These are phyloP conservation scores for Xylariaceae sp. DNA, from an alignment of 2,329 filamentous ascomycete genomes.

Conservation along the genomic window DNA sequence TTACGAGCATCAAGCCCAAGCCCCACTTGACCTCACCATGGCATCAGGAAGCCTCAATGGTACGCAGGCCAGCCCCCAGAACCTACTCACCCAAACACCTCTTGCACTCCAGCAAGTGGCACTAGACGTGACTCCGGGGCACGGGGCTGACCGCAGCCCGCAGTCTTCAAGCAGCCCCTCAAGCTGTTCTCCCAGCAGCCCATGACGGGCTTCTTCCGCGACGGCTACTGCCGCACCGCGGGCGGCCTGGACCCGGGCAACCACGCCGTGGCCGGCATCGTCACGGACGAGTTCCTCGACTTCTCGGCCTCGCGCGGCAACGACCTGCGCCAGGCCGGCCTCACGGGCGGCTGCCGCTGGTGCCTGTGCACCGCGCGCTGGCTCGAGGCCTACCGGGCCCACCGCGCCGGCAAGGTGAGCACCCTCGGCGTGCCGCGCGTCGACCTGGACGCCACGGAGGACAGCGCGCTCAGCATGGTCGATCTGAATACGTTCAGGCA, in stretches of 20 bases:
- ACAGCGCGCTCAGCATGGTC: slow-evolving; percentile 44
- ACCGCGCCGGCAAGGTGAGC: slow-evolving; percentile 36
- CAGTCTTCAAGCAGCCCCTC: slow-evolving; percentile 56
- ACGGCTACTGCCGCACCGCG: slow-evolving; percentile 55
- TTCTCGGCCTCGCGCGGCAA: slow-evolving; percentile 56
- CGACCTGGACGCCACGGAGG: slow-evolving; percentile 47
- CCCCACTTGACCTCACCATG: slow-evolving; percentile 7
- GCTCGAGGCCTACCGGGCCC: slow-evolving; percentile 55
- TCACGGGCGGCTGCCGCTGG: slow-evolving; percentile 58
- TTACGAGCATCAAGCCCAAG: background rate
- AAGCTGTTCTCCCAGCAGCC: slow-evolving; percentile 52
- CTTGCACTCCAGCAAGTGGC: slow-evolving; percentile 9
- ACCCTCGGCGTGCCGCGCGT: slow-evolving; percentile 32
- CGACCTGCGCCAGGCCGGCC: slow-evolving; percentile 48
- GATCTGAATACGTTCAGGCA: slow-evolving; percentile 43
- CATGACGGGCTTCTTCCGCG: slow-evolving; percentile 57
- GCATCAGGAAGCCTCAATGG: slow-evolving; percentile 14
- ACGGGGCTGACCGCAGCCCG: no score
- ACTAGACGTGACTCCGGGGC: background rate
- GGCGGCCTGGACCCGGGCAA: slow-evolving; percentile 50
- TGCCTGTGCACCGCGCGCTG: slow-evolving; percentile 57
- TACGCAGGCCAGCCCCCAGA: no score
- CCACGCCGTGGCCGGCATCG: slow-evolving; percentile 53
- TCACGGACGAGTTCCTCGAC: slow-evolving; percentile 59
- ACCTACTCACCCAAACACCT: no score